Conservation (phyloP, 23 red algal species). For the Agarophyton chilense region DNA sequence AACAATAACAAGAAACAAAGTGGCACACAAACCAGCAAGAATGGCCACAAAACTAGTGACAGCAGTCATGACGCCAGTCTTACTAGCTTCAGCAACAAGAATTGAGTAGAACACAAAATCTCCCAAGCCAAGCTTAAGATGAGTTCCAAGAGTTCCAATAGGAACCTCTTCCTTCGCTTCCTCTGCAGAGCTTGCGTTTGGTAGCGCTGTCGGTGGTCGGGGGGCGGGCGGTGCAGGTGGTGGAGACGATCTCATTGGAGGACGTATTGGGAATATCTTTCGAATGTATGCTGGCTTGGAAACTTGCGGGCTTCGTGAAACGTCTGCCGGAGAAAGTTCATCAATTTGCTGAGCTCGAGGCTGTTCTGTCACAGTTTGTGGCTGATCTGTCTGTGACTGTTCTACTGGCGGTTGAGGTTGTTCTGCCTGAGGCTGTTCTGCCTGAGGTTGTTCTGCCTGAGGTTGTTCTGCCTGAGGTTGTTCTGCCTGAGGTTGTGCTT, state of each 20-base stretch:
- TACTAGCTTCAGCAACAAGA: slow-evolving; percentile 75
- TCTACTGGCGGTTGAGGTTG: background rate
- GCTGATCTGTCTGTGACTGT: background rate
- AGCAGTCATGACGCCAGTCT: slow-evolving; percentile 68
- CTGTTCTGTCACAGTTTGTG: background rate
- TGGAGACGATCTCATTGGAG: background rate
- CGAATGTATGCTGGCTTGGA: slow-evolving; percentile 16
- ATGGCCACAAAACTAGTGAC: slow-evolving; percentile 80
- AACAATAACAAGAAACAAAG: slow-evolving; percentile 79
- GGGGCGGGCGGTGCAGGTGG: background rate
- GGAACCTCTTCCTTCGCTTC: slow-evolving; percentile 42
- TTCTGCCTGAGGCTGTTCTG: background rate
- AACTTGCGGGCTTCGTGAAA: slow-evolving; percentile 1
- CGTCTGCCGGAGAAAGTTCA: background rate
- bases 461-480: background rate
- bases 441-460: background rate
- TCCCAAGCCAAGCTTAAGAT: slow-evolving; percentile 90
- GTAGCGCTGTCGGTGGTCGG: background rate
- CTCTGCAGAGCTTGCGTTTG: background rate
- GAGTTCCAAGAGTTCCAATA: slow-evolving; percentile 61
- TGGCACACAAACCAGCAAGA: slow-evolving; percentile 73
- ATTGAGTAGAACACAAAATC: slow-evolving; percentile 94
- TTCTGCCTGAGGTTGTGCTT: background rate
- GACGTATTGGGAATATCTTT: background rate
- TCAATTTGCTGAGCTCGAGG: slow-evolving; percentile 14